These are phyloP conservation scores for Erysimum cheiri DNA, from an alignment of 441 rosid species.

Conservation along the genomic window DNA sequence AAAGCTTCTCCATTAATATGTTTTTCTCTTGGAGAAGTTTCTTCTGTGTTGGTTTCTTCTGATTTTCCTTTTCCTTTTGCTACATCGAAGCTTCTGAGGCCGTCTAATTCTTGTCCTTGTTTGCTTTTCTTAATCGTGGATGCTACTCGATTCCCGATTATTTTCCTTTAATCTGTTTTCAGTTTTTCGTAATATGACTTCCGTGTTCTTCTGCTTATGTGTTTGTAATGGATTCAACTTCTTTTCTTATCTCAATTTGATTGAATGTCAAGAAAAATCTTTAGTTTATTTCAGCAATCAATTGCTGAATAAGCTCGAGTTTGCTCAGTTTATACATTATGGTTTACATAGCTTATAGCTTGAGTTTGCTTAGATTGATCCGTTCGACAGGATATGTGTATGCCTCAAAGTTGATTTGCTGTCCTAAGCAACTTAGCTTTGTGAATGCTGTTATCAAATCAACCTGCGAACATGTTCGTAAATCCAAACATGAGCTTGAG, in stretches of 20 bases:
- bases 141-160: slow-evolving; percentile 19
- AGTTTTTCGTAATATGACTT: slow-evolving; percentile 4
- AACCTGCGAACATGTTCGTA: slow-evolving; percentile 56
- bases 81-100: slow-evolving; percentile 25
- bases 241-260: background rate
- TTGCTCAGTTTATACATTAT: background rate
- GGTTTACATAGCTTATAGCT: slow-evolving; percentile 41
- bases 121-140: slow-evolving; percentile 11
- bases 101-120: slow-evolving; percentile 35
- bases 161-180: slow-evolving; percentile 13
- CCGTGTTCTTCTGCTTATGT: background rate
- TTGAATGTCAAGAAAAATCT: slow-evolving; percentile 33
- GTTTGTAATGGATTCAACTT: slow-evolving; percentile 29
- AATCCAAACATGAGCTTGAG: background rate
- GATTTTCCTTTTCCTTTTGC: background rate
- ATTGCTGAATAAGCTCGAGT: background rate
- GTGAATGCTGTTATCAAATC: slow-evolving; percentile 88
- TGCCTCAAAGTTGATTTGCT: slow-evolving; percentile 85
- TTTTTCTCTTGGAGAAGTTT: slow-evolving; percentile 37
- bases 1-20: slow-evolving; percentile 30
- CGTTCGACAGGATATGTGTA: slow-evolving; percentile 68
- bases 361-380: slow-evolving; percentile 82
- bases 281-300: background rate
- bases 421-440: slow-evolving; percentile 79
- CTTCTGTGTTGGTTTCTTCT: slow-evolving; percentile 25